These are phyloP conservation scores for Coniferiporia weirii DNA, from an alignment of 1,284 basidiomycete genomes.

Conservation along the genomic window DNA sequence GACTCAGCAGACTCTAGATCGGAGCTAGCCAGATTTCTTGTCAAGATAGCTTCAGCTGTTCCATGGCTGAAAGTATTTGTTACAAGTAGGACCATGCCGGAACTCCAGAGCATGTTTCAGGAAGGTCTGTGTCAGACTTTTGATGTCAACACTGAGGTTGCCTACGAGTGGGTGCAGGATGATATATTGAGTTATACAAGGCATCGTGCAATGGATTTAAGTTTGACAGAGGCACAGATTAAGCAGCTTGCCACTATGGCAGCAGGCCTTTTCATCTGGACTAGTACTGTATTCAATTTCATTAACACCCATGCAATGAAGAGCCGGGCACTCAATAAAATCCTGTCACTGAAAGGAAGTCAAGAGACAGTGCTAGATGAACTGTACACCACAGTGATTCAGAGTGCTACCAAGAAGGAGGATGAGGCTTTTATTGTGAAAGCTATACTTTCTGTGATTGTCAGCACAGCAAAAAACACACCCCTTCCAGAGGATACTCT, in stretches of 20 bases:
- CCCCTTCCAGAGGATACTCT: background rate
- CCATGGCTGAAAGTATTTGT: constrained; percentile 9
- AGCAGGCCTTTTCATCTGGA: constrained; percentile 1
- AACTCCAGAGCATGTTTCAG: background rate
- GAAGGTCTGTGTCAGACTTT: background rate
- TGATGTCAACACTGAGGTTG: background rate
- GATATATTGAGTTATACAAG: background rate
- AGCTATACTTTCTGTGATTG: background rate
- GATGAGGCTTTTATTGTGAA: background rate
- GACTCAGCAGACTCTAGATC: background rate
- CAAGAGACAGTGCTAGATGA: background rate
- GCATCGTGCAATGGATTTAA: background rate
- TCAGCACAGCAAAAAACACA: background rate
- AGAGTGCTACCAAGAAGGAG: background rate
- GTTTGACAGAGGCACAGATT: background rate
- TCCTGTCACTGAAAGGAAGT: background rate
- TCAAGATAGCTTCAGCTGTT: background rate
- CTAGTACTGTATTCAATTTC: background rate
- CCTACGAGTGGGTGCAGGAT: background rate
- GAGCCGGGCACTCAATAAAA: background rate
- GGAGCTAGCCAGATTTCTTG: background rate
- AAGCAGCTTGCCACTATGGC: background rate
- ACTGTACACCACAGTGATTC: background rate
- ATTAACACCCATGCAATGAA: background rate
- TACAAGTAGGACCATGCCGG: background rate